Percentiles rank a stretch among this genome's conserved stretches.
These are phyloP conservation scores for Sphenostylis stenocarpa DNA, from an alignment of 306 rosid genomes.

Conservation along the genomic window DNA sequence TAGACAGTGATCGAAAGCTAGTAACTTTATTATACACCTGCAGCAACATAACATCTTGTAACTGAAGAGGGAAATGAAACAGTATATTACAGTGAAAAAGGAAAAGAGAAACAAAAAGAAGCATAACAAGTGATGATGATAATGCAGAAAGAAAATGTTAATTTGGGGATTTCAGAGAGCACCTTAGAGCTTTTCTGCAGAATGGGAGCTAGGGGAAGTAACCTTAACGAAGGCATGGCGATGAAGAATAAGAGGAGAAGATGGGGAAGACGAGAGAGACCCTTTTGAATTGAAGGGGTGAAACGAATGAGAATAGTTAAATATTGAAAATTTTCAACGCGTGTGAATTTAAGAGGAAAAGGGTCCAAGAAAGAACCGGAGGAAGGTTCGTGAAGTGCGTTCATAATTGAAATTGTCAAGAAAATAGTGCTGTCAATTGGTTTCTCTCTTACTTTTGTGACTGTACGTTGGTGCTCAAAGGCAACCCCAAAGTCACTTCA, in stretches of 20 bases:
- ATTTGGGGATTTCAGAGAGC: neutral
- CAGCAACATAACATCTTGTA: slow-evolving; percentile 3
- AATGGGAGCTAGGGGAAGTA: slow-evolving; percentile 21
- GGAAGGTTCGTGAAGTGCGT: slow-evolving; percentile 1
- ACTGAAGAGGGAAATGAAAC: too few relatives aligned
- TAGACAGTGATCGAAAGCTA: neutral
- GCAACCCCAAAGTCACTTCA: neutral
- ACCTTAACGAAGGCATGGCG: slow-evolving; percentile 27
- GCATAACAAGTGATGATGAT: too few relatives aligned
- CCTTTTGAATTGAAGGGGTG: neutral
- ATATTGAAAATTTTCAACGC: neutral
- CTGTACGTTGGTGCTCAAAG: too few relatives aligned
- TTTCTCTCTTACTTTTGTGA: neutral
- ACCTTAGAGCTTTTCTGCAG: slow-evolving; percentile 21
- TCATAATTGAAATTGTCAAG: slow-evolving; percentile 6
- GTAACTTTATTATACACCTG: slow-evolving; percentile 1
- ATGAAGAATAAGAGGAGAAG: neutral
- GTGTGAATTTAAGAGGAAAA: neutral
- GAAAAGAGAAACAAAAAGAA: too few relatives aligned
- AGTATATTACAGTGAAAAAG: too few relatives aligned
- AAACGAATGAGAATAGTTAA: neutral
- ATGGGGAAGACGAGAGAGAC: neutral
- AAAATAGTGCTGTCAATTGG: neutral
- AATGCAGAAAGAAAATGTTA: neutral
- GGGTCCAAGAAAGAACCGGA: neutral